A percentile compares a stretch with the other conserved stretches of the same genome.
These are phyloP conservation scores for Eucalyptus pauciflora DNA, from an alignment of 345 rosid genomes.

Conservation along the genomic window DNA sequence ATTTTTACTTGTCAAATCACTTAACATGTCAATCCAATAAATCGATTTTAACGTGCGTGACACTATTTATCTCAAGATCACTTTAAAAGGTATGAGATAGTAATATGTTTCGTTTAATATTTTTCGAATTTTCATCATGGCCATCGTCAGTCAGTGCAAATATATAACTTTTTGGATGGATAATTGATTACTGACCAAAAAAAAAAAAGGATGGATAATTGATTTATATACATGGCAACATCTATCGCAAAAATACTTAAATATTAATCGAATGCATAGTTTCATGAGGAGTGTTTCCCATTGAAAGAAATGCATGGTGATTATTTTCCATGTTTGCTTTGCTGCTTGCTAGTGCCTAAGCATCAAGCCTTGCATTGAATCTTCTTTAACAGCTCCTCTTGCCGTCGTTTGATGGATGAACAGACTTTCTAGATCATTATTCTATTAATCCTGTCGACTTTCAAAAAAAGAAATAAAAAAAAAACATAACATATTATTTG, in stretches of 20 bases:
- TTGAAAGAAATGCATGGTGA: neutral
- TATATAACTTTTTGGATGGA: neutral
- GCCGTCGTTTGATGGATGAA: fast-evolving
- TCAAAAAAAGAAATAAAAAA: neutral
- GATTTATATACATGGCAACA: neutral
- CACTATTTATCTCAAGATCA: neutral
- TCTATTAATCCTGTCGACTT: fast-evolving
- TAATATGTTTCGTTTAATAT: neutral
- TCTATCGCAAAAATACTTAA: fast-evolving
- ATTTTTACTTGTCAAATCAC: neutral
- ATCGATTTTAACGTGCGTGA: neutral
- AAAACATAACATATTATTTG: fast-evolving
- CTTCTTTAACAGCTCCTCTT: fast-evolving
- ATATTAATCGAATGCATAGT: neutral
- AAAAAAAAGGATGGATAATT: neutral
- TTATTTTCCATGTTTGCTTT: neutral
- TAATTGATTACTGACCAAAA: neutral
- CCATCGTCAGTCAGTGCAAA: fast-evolving
- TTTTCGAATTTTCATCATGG: neutral
- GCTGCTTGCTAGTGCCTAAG: neutral
- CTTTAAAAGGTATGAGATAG: fast-evolving
- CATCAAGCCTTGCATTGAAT: neutral
- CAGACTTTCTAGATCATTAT: neutral
- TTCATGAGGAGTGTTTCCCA: neutral
- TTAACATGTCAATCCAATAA: neutral